Evolutionary conservation across 805 yeast genomes (phyloP), one percentile per base, ranked within the genome.

Genomic region (Starmerella apicola): DNA sequence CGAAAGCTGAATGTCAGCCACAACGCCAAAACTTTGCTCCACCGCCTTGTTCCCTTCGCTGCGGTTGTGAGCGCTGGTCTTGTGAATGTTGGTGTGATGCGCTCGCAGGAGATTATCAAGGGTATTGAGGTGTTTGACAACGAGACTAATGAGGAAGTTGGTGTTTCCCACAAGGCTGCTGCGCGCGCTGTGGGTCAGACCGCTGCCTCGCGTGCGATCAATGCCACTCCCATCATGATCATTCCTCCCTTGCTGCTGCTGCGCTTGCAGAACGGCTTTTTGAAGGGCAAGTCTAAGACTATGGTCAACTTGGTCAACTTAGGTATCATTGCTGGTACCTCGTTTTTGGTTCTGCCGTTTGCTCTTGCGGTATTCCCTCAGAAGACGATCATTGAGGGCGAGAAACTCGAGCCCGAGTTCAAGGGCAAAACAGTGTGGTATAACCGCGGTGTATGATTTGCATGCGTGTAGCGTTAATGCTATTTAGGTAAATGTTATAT

Each of bases 31-130:
- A 62, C 78, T 51, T 68, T 86, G 23, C 62, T 91, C 41, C 78
- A 86, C 31, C 77, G 99, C 50, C 68, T 91, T 42, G 94, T 91
- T 10, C 99, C 99, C 5, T 91, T 91, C 65, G 97, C 97, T 0
- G 99, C 99, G 1, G 99, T 91, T 26, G 96, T 86, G 1, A 77
- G 91, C 38, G 99, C 99, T 1, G 97, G 98, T 57, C 68, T 91
- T 25, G 94, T 85, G 29, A 91, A 91, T 51, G 95, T 91, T n/a
- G 84, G 83, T 54, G 70, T 93, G 44, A 91, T 91, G 98, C 76
- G 99, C 64, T 75, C 88, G 42, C 93, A 86, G 60, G 99, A 91
- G 62, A 77, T 91, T 56, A 76, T 75, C 51, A 80, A 53, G 38
- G 68, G 68, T 16, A 64, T 64, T 41, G 44, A 63, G 5, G 78